Base-by-base conservation (phyloP, 805 yeast species). In the Wickerhamiella spandovensis region DNA sequence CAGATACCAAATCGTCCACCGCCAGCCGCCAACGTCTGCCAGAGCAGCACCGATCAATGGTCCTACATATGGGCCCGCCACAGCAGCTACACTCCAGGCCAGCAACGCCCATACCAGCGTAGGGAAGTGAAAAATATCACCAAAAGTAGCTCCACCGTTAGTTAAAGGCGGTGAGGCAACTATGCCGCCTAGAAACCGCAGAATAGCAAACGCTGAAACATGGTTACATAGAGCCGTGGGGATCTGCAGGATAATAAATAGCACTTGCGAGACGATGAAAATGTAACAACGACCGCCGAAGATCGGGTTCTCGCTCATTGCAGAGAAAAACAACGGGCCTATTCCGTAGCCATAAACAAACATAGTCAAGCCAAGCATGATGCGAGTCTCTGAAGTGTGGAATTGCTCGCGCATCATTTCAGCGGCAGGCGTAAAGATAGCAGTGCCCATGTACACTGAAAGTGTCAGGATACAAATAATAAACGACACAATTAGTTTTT, bases 331-430 rank as follows among this genome's bases (percentile, higher is more conserved):
- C 64, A 78, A 64, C 1, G 81, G 81, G 3, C 82, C 81, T 21
- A 77, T 42, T 43, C 81, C 85, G 57, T 78, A 78, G 3, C 82
- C 84, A 41, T 77, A 58, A 5, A 79, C 81, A 55, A 74, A 79
- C 44, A 77, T 48, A 0, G 81, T 64, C 50, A 79, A 63, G 1
- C 81, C 80, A 28, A 79, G 64, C 2, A 73, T 65, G 0, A 79
- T 76, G 15, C 67, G 66, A 2, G 68, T 69, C 30, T 66, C 64
- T 5, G 72, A 61, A 10, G 73, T 67, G 17, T 62, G 50, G 56
- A 77, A 75, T 30, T 73, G 72, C 35, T 64, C 64, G 63, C 65
- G 69, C 37, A 79, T 63, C 22, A 66, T 61, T 22, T 61, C 66
- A 45, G 73, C 66, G 21, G 79, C 79, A 0, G 84, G 82, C 0